Evolutionary conservation across 2,329 filamentous ascomycete genomes (phyloP).

Genomic region (Calonectria hongkongensis): DNA sequence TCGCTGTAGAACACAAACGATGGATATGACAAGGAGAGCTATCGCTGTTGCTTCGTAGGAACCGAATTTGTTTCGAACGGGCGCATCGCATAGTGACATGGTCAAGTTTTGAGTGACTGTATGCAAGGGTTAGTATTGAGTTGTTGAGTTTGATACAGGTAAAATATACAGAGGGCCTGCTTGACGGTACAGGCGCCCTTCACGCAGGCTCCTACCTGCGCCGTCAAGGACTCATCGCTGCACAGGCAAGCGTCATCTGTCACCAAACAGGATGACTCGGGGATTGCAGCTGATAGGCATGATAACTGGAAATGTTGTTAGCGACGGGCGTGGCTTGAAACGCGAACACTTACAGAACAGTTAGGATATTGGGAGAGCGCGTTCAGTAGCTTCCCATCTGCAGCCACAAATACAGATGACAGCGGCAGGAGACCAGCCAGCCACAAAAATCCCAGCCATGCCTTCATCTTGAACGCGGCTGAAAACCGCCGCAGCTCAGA

Average conservation of each 20-base stretch:
- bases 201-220: not conserved
- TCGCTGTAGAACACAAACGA: not conserved
- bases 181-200: not conserved
- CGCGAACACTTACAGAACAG: not conserved
- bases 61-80: not conserved
- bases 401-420: not conserved
- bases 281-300: not conserved
- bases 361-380: not conserved
- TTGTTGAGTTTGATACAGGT: not conserved
- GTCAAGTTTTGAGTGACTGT: not conserved
- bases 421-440: not conserved
- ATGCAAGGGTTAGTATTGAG: not conserved
- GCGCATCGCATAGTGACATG: not conserved
- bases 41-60: not conserved
- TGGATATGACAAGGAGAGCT: not conserved
- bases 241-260: not conserved
- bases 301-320: not conserved
- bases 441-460: not conserved
- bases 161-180: not conserved
- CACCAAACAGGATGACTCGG: not conserved
- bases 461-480: constrained; percentile 5
- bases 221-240: not conserved
- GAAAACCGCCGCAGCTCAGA: not conserved
- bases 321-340: too few species aligned
- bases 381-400: not conserved